Base-by-base conservation (phyloP, 1,284 basidiomycete genomes). In the Cerrena zonata region DNA sequence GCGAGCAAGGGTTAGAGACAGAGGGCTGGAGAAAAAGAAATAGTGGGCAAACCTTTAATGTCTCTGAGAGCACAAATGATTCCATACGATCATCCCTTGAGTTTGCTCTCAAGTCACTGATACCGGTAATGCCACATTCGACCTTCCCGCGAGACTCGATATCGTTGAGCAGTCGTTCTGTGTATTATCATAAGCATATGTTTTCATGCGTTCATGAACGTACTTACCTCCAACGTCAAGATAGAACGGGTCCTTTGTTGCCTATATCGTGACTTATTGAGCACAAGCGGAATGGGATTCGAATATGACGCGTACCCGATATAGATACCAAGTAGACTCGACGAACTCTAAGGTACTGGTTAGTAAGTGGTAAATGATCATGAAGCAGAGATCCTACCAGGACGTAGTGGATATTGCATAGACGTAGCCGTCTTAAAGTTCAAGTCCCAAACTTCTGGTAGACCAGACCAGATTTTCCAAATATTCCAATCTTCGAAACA, bases 271-370 rank as follows among this genome's bases (percentile, higher is more conserved):
- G 55, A 51, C 18, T 10, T 22, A 5, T 42, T 23, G 19, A 42
- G 4, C 4, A 10, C 15, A 11, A 24, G 19, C 19, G n/a, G 18
- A 5, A 42, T n/a, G 41, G 11, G 3, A 42, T 42, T n/a, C 13
- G 3, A n/a, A 3, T 1, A 37, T 39, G 21, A 4, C 10, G 69
- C 81, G 57, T 60, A 90, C 91, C 48, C 88, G 78, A 63, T 96
- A 94, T 10, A 97, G 74, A 69, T 94, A 95, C 80, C 93, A 94
- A 2, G 91, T 97, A 22, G 89, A 92, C 68, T 96, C 93, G 52
- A 94, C 79, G 59, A 94, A 93, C 67, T 96, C 93, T 75, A 67
- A 45, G 19, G 58, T 44, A 49, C 40, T 48, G 30, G 50, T 45
- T 1, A 23, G 21, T 21, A 55, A 37, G 4, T 22, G 26, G 23